These are phyloP conservation scores for Stygiomarasmius scandens DNA, from an alignment of 1,284 basidiomycete genomes.

Conservation along the genomic window DNA sequence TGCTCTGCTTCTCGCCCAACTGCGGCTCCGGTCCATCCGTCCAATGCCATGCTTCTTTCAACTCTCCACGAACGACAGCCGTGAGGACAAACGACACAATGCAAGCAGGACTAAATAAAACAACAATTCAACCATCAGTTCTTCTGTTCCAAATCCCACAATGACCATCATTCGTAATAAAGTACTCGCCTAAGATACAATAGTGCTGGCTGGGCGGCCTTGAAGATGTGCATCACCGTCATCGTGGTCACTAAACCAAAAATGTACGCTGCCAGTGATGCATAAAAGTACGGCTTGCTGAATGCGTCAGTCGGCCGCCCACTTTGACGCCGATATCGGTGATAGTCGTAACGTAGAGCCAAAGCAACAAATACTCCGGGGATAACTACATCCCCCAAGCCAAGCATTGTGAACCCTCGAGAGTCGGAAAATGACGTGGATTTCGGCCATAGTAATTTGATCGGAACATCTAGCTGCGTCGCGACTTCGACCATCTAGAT, in stretches of 20 bases:
- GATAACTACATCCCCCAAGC: slow-evolving; percentile 89
- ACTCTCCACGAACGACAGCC: slow-evolving; percentile 57
- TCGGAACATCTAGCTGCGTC: slow-evolving; percentile 90
- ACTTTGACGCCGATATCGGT: slow-evolving; percentile 36
- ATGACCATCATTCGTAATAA: background rate
- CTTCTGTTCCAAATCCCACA: background rate
- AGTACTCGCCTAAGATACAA: slow-evolving; percentile 87
- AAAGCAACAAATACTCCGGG: slow-evolving; percentile 91
- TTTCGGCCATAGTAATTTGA: slow-evolving; percentile 89
- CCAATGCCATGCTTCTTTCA: slow-evolving; percentile 67
- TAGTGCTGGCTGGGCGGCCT: slow-evolving; percentile 88
- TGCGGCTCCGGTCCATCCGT: slow-evolving; percentile 45
- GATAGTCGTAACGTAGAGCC: slow-evolving; percentile 86
- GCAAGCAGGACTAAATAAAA: slow-evolving; percentile 60
- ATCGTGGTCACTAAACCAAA: slow-evolving; percentile 81
- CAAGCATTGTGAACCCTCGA: slow-evolving; percentile 87
- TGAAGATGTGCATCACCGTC: slow-evolving; percentile 83
- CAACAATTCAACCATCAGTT: background rate
- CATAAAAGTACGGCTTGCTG: slow-evolving; percentile 79
- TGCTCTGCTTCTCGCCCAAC: slow-evolving; percentile 18
- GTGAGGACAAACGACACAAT: slow-evolving; percentile 63
- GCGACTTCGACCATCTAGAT: slow-evolving; percentile 90
- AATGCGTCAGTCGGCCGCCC: slow-evolving; percentile 36
- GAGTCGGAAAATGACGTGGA: slow-evolving; percentile 57
- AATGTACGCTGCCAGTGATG: slow-evolving; percentile 78